Conservation (phyloP, 257 asterid genomes). For the Nicotiana obtusifolia region DNA sequence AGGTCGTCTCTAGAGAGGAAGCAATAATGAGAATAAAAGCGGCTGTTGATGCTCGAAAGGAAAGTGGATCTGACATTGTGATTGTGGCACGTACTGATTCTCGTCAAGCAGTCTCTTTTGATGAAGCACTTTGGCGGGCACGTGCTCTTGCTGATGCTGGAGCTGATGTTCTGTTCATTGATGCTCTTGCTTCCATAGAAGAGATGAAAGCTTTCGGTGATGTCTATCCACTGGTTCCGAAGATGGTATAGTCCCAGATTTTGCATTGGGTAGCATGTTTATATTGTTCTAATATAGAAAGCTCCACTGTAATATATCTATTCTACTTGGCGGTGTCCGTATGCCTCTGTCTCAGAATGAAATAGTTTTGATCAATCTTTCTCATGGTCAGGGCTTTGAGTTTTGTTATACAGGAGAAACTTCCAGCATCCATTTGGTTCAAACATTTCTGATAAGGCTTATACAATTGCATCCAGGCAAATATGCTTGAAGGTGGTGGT, state of each 20-base stretch:
- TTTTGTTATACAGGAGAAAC: background rate
- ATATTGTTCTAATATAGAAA: background rate
- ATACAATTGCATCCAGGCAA: slow-evolving; percentile 50
- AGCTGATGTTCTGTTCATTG: slow-evolving; percentile 89
- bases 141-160: slow-evolving; percentile 88
- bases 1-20: slow-evolving; percentile 86
- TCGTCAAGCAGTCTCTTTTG: slow-evolving; percentile 83
- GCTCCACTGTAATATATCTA: background rate
- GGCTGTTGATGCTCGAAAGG: slow-evolving; percentile 87
- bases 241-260: slow-evolving; percentile 46
- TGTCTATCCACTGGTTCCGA: slow-evolving; percentile 71
- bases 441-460: slow-evolving; percentile 16
- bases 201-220: slow-evolving; percentile 88
- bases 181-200: slow-evolving; percentile 87
- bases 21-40: slow-evolving; percentile 77
- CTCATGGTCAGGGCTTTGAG: background rate
- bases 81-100: slow-evolving; percentile 97
- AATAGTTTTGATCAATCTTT: background rate
- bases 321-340: background rate
- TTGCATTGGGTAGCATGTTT: background rate
- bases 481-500: slow-evolving; percentile 99
- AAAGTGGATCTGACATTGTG: slow-evolving; percentile 87
- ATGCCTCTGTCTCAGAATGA: background rate
- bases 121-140: slow-evolving; percentile 86
- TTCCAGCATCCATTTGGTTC: background rate